These are phyloP conservation scores for Scenedesmus sp. DNA, from an alignment of 163 green algal genomes.

Conservation along the genomic window DNA sequence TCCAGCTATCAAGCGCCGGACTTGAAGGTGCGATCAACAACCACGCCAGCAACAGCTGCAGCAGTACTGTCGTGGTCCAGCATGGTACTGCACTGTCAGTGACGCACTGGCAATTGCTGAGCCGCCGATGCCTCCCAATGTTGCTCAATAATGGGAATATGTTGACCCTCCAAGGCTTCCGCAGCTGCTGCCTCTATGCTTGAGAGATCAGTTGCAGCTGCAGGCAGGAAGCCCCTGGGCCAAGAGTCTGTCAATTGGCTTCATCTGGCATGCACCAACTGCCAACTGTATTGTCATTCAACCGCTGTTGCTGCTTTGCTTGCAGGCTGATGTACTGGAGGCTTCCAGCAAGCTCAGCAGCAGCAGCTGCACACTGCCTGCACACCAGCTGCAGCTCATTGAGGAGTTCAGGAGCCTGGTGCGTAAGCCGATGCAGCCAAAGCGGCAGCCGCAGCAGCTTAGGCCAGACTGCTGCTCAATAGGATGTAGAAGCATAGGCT, in stretches of 20 bases:
- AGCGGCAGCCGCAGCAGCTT: background rate
- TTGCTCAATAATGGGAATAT: no score
- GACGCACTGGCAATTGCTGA: background rate
- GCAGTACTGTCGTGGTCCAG: background rate
- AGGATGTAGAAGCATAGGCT: background rate
- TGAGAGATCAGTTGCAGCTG: background rate
- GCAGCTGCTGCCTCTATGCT: background rate
- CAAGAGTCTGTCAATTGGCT: background rate
- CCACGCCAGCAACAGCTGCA: background rate
- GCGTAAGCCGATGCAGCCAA: background rate
- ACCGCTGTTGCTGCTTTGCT: background rate
- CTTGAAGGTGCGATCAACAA: constrained; percentile 10
- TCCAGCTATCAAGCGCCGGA: constrained; percentile 21
- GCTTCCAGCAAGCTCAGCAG: background rate
- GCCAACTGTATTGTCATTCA: background rate
- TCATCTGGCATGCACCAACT: background rate
- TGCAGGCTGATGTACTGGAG: constrained; percentile 40
- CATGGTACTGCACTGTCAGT: background rate
- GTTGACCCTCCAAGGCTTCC: background rate
- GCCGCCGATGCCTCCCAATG: no score
- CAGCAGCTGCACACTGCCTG: constrained; percentile 15
- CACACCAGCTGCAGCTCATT: constrained; percentile 35
- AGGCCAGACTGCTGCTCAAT: background rate
- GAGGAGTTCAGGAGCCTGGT: constrained; percentile 46
- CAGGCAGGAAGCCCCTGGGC: background rate